phyloP scores from a whole-genome alignment of 139 green algal genomes.

The Chlamydomonas schloesseri region DNA sequence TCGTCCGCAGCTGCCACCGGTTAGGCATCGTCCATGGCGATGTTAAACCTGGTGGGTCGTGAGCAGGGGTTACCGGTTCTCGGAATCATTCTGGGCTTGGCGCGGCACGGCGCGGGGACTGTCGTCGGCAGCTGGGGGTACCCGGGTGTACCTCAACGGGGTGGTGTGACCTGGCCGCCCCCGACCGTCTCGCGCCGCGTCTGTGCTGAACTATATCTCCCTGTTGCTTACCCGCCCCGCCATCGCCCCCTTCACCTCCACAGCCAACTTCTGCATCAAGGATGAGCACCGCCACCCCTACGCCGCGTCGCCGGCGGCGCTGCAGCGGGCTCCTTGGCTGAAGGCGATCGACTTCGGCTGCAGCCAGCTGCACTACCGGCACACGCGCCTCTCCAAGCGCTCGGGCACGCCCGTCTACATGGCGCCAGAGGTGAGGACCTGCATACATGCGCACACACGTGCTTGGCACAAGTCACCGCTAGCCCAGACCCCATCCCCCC shows the following conservation, averaged over 20 bases:
- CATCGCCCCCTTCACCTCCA: too few relatives aligned
- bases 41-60: conserved; percentile 20
- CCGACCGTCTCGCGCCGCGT: too few relatives aligned
- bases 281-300: conserved; percentile 39
- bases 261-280: conserved; percentile 59
- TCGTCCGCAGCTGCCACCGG: conserved; percentile 60
- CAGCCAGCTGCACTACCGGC: conserved; percentile 52
- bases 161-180: too few relatives aligned
- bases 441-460: too few relatives aligned
- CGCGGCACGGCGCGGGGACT: too few relatives aligned
- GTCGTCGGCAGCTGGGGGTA: too few relatives aligned
- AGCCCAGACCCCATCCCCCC: not conserved
- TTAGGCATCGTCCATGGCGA: conserved; percentile 55
- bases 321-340: conserved; percentile 52
- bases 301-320: not conserved
- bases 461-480: too few relatives aligned
- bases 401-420: conserved; percentile 89
- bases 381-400: conserved; percentile 65
- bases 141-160: too few relatives aligned
- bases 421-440: conserved; percentile 72
- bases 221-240: too few relatives aligned
- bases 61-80: not conserved
- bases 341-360: conserved; percentile 75
- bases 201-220: too few relatives aligned
- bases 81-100: too few relatives aligned